phyloP scores from a whole-genome alignment of 441 rosid species.

The Syzygium malaccense region DNA sequence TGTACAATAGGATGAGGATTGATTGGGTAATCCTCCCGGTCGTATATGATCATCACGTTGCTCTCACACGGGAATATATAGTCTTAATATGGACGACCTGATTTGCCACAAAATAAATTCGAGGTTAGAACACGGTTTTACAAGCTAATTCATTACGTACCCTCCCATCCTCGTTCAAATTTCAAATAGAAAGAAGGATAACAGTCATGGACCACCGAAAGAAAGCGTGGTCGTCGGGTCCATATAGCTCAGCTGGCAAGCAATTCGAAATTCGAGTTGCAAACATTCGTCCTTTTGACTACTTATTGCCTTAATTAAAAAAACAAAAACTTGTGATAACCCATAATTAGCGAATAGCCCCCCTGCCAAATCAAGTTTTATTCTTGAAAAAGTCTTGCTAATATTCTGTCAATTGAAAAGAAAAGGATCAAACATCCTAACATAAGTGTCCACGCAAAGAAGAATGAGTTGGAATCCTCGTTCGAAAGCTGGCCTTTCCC shows the following conservation, averaged over 20 bases:
- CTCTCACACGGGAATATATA: not conserved
- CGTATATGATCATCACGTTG: not conserved
- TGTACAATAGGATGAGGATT: not conserved
- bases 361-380: not conserved
- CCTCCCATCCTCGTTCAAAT: not conserved
- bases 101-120: not conserved
- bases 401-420: not conserved
- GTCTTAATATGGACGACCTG: not conserved
- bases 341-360: not conserved
- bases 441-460: not conserved
- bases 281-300: not conserved
- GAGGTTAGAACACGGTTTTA: not conserved
- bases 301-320: not conserved
- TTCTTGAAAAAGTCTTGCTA: not conserved
- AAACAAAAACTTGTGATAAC: rapidly evolving
- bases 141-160: not conserved
- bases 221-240: not conserved
- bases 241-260: not conserved
- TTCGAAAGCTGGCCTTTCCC: not conserved
- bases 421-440: not conserved
- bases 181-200: not conserved
- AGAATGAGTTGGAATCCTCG: not conserved
- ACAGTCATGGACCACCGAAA: not conserved
- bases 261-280: not conserved
- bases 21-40: not conserved